phyloP scores from a whole-genome alignment of 352 stramenopile species.

The Phytophthora foliorum region DNA sequence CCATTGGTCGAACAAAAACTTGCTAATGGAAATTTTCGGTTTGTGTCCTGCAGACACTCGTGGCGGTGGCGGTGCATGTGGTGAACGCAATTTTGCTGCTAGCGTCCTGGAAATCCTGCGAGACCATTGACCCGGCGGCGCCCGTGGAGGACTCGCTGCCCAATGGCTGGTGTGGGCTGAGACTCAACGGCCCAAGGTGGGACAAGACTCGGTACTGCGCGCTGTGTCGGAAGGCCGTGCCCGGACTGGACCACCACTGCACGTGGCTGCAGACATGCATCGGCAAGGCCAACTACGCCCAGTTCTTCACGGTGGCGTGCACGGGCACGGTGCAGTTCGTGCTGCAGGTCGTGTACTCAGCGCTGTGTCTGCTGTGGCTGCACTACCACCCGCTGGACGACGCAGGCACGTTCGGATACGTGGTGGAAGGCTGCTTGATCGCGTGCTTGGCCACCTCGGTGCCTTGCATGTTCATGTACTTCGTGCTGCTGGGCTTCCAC shows the following conservation, averaged over 20 bases:
- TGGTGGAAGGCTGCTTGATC: conserved; percentile 60
- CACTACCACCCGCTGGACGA: conserved; percentile 37
- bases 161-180: conserved; percentile 77
- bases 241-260: conserved; percentile 88
- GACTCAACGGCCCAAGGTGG: conserved; percentile 74
- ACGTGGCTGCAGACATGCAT: conserved; percentile 91
- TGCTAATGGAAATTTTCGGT: background rate
- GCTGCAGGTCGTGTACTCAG: conserved; percentile 63
- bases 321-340: conserved; percentile 77
- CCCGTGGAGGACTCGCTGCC: conserved; percentile 44
- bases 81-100: conserved; percentile 60
- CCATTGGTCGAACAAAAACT: background rate
- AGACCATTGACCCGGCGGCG: conserved; percentile 69
- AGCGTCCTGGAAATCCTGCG: conserved; percentile 75
- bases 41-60: conserved; percentile 48
- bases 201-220: conserved; percentile 87
- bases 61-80: conserved; percentile 63
- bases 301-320: conserved; percentile 88
- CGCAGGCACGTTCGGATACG: conserved; percentile 33
- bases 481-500: conserved; percentile 86
- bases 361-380: conserved; percentile 66
- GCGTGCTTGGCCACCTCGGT: conserved; percentile 70
- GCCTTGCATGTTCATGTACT: conserved; percentile 89
- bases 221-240: conserved; percentile 80
- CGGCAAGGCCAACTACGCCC: conserved; percentile 84